Base-by-base conservation (phyloP, 305 asterid species). In the Fraxinus floribunda region DNA sequence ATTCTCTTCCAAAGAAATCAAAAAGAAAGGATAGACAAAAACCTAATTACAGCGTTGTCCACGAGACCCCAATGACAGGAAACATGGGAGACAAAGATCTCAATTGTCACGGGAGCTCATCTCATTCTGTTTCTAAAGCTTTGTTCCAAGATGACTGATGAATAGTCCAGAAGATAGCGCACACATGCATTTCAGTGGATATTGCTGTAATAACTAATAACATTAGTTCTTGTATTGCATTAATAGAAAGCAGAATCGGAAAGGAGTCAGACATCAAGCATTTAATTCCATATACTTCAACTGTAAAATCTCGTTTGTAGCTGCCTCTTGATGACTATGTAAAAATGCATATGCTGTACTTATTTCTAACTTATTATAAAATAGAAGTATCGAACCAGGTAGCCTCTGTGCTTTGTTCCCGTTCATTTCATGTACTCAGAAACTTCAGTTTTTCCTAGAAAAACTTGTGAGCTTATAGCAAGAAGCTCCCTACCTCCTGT, bases 31-130 rank as follows among this genome's bases (percentile, higher is more conserved):
- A 83, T 73, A 82, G 79, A 86, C 87, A 44, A 80, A 86, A 87
- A 35, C 76, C 82, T 73, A 36, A 71, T 75, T 77, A 83, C 75
- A 91, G 91, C 32, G 92, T 95, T 76, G 98, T 94, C 0, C 89
- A 87, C 29, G 98, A 95, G 89, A 95, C 99, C 66, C 99, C 98
- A 75, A 80, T 90, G 93, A 83, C 86, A 0, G 94, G 89, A 87
- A 86, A 86, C 76, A 76, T 60, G 55, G 84, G 84, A 57, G 92
- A 83, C 24, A 80, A 85, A 46, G 82, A 75, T 29, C 73, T 66
- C 26, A 76, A 64, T 71, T 83, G 87, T 85, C 75, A 71, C 34
- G 86, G 78, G 39, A 89, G 71, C 78, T 76, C 88, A 36, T 83
- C 91, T 5, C 16, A 62, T 78, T 84, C 90, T 83, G 97, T 90